phyloP scores from a whole-genome alignment of 441 rosid genomes.

The Jatropha podagrica region DNA sequence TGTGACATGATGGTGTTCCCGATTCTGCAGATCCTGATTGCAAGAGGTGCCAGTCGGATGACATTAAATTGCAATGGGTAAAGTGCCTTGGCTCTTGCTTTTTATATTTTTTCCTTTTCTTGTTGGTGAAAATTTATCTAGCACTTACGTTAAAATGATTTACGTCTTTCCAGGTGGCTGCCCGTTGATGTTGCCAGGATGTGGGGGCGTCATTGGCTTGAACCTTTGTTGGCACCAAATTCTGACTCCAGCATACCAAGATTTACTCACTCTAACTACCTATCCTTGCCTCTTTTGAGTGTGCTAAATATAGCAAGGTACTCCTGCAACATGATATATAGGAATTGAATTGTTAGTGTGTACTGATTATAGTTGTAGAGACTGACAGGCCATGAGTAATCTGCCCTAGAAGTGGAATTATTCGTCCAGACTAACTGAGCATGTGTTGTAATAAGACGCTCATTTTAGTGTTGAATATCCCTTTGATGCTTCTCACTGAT shows the following conservation, averaged over 20 bases:
- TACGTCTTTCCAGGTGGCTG: conserved; percentile 60
- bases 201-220: conserved; percentile 99
- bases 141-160: neutral
- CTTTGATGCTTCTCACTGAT: neutral
- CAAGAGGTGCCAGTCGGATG: conserved; percentile 76
- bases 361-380: neutral
- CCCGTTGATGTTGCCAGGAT: conserved; percentile 95
- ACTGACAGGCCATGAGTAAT: neutral
- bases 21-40: conserved; percentile 68
- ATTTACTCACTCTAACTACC: conserved; percentile 76
- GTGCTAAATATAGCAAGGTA: conserved; percentile 94
- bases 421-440: neutral
- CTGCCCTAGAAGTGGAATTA: neutral
- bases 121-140: neutral
- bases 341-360: neutral
- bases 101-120: neutral
- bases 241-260: conserved; percentile 64
- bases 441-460: neutral
- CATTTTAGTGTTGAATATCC: neutral
- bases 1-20: conserved; percentile 15
- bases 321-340: conserved; percentile 2
- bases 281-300: conserved; percentile 85
- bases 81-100: conserved; percentile 21
- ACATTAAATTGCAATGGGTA: conserved; percentile 93
- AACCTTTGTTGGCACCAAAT: conserved; percentile 68